These are phyloP conservation scores for Trebouxia sp. DNA, from an alignment of 139 green algal species.

Conservation along the genomic window DNA sequence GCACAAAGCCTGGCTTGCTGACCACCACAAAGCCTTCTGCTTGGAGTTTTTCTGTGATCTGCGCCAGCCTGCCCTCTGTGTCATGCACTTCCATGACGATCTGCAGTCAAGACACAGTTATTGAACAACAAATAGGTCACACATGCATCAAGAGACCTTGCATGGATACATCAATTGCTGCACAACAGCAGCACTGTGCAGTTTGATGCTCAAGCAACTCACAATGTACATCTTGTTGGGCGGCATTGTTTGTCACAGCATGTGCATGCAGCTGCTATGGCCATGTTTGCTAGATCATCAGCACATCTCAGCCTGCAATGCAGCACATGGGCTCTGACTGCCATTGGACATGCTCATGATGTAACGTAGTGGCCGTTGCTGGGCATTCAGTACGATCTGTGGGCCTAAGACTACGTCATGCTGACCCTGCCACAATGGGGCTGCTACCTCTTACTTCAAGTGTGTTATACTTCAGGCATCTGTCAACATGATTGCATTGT, in stretches of 20 bases:
- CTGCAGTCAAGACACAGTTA: slow-evolving; percentile 15
- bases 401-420: no score
- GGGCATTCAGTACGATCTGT: no score
- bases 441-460: no score
- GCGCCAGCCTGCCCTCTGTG: background rate
- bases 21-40: background rate
- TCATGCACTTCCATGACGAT: slow-evolving; percentile 41
- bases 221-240: background rate
- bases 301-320: no score
- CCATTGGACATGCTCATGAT: no score
- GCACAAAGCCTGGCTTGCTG: background rate
- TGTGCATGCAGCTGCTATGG: background rate
- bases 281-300: no score
- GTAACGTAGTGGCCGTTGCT: no score
- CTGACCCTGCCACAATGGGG: no score
- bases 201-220: background rate
- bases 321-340: no score
- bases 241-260: background rate
- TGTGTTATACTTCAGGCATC: no score
- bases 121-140: background rate
- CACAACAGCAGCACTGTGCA: background rate
- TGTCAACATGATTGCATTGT: no score
- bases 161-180: background rate
- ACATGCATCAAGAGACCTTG: background rate
- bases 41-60: background rate